A percentile compares a stretch with the other conserved stretches of the same genome.
These are phyloP conservation scores for Carex scoparia DNA, from an alignment of 176 grass and related monocot genomes.

Conservation along the genomic window DNA sequence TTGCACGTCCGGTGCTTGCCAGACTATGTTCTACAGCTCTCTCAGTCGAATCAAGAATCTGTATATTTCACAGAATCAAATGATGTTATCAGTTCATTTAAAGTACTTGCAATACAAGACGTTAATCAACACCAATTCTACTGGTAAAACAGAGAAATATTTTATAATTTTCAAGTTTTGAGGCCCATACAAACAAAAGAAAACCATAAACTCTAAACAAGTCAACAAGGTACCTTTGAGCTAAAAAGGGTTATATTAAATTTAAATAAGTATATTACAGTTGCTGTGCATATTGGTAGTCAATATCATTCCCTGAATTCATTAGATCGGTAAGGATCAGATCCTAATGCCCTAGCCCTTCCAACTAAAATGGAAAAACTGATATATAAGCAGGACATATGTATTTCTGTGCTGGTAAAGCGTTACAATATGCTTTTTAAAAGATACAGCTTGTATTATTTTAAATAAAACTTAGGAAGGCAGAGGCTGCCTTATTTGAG, in stretches of 20 bases:
- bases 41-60: constrained; percentile 86
- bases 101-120: not conserved
- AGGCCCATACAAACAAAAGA: not conserved
- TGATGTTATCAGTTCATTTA: constrained; percentile 17
- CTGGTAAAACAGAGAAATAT: not conserved
- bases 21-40: constrained; percentile 77
- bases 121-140: not conserved
- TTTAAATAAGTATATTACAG: not conserved
- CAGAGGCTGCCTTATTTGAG: not conserved
- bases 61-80: constrained; percentile 7
- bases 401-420: not conserved
- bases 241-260: not conserved
- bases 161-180: not conserved
- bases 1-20: constrained; percentile 53
- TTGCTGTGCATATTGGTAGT: not conserved
- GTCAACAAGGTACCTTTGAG: not conserved
- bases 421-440: not conserved
- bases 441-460: not conserved
- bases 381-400: too few species aligned
- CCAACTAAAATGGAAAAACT: too few species aligned
- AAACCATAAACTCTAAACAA: not conserved
- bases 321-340: not conserved
- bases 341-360: too few species aligned
- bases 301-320: not conserved
- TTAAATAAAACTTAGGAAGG: not conserved